phyloP scores from a whole-genome alignment of 495 filamentous ascomycete genomes.

The Rhizodiscina lignyota region DNA sequence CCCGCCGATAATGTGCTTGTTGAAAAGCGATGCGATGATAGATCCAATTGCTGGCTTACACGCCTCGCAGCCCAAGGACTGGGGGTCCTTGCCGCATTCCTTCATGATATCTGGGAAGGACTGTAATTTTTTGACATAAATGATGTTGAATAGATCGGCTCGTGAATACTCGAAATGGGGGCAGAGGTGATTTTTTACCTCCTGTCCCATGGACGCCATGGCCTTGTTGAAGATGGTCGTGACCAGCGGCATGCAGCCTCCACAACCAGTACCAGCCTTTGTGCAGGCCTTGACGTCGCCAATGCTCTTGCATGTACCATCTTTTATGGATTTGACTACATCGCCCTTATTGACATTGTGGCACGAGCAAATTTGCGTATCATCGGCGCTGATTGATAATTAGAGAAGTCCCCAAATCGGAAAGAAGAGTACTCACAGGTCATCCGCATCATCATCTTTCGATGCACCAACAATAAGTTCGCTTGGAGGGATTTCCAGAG shows the following conservation, averaged over 20 bases:
- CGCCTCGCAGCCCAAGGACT: slow-evolving; percentile 73
- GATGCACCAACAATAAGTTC: slow-evolving; percentile 80
- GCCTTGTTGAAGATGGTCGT: slow-evolving; percentile 87
- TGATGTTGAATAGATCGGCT: slow-evolving; percentile 80
- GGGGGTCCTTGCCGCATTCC: slow-evolving; percentile 54
- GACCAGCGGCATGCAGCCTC: slow-evolving; percentile 85
- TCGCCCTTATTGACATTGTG: slow-evolving; percentile 92
- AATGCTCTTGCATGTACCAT: slow-evolving; percentile 70
- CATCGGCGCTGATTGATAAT: slow-evolving; percentile 44
- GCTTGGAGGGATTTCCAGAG: slow-evolving; percentile 65
- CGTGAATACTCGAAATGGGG: slow-evolving; percentile 77
- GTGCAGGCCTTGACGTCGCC: slow-evolving; percentile 86
- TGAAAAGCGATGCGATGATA: slow-evolving; percentile 74
- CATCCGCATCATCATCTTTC: slow-evolving; percentile 55
- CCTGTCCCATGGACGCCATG: slow-evolving; percentile 79
- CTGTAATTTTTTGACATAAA: slow-evolving; percentile 65
- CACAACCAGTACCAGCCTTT: slow-evolving; percentile 88
- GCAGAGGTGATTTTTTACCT: slow-evolving; percentile 76
- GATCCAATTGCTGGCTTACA: slow-evolving; percentile 82
- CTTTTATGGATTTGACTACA: slow-evolving; percentile 55
- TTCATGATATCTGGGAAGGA: slow-evolving; percentile 71
- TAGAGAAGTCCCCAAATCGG: slow-evolving; percentile 3
- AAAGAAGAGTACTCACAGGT: slow-evolving; percentile 32
- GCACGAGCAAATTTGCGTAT: slow-evolving; percentile 88
- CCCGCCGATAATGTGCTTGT: slow-evolving; percentile 69